These are phyloP conservation scores for Whalleya microplaca DNA, from an alignment of 2,329 filamentous ascomycete genomes.

Conservation along the genomic window DNA sequence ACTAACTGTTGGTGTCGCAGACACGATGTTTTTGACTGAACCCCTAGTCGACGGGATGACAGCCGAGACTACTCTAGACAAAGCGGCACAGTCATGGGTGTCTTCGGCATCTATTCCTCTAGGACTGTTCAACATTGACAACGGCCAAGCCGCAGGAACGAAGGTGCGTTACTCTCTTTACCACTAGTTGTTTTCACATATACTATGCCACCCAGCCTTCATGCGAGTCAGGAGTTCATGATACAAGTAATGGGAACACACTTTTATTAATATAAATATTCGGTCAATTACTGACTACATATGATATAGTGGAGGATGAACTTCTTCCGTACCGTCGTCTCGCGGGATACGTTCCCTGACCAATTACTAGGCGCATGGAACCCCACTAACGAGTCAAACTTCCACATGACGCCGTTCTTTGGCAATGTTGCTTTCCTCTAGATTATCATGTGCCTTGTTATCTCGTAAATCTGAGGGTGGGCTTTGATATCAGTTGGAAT, in stretches of 20 bases:
- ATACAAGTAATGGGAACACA: no score
- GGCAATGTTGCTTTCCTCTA: constrained; percentile 32
- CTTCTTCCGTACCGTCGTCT: constrained; percentile 53
- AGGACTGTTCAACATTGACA: constrained; percentile 54
- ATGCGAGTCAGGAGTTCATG: no score
- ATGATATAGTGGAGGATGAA: constrained; percentile 52
- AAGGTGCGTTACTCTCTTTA: neutral
- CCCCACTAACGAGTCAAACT: constrained; percentile 48
- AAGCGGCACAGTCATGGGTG: constrained; percentile 42
- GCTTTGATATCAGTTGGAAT: neutral
- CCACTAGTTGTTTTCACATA: no score
- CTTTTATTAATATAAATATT: neutral
- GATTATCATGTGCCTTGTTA: neutral
- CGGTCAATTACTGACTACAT: neutral
- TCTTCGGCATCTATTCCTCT: constrained; percentile 48
- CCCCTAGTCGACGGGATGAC: constrained; percentile 47
- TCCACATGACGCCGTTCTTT: constrained; percentile 53
- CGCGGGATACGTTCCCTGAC: constrained; percentile 46
- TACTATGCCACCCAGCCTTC: no score
- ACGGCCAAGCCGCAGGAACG: constrained; percentile 46
- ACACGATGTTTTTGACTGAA: constrained; percentile 46
- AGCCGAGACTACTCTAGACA: constrained; percentile 45
- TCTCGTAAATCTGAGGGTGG: neutral
- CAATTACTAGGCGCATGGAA: constrained; percentile 52
- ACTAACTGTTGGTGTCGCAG: constrained; percentile 16